phyloP scores from a whole-genome alignment of 176 grass and related monocot species.

The sorghum (Sorghum bicolor) region DNA sequence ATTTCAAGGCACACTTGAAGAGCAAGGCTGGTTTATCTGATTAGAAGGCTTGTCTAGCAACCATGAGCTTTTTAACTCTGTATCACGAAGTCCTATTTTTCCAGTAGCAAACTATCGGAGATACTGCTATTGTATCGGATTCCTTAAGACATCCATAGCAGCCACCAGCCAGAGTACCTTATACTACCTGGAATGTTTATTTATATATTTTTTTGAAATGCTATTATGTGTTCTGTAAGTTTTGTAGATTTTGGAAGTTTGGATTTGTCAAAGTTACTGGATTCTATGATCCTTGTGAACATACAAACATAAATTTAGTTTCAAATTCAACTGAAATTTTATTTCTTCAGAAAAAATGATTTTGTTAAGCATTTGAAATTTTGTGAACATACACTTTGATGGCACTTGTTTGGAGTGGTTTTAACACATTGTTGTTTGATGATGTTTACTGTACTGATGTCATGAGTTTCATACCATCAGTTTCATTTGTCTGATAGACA shows the following conservation, averaged over 20 bases:
- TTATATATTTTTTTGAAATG: neutral
- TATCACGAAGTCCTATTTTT: neutral
- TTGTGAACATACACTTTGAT: too few species aligned
- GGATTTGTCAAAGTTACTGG: neutral
- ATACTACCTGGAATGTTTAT: neutral
- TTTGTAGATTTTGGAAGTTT: neutral
- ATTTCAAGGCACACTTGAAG: slow-evolving; percentile 82
- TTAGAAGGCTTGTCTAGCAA: neutral
- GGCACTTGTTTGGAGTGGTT: too few species aligned
- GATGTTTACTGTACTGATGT: too few species aligned
- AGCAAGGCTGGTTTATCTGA: slow-evolving; percentile 60
- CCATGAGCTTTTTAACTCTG: neutral
- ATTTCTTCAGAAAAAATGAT: too few species aligned
- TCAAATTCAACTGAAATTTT: too few species aligned
- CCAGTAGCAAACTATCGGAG: neutral
- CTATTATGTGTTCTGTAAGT: neutral
- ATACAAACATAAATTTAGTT: too few species aligned
- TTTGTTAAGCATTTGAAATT: too few species aligned
- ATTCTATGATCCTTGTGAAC: too few species aligned
- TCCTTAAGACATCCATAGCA: neutral
- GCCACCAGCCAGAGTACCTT: neutral
- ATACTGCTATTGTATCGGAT: neutral
- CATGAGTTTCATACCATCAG: too few species aligned
- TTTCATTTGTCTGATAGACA: too few species aligned
- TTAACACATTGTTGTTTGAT: too few species aligned